Percentiles rank a stretch among this genome's conserved stretches.
These are phyloP conservation scores for Tubosaeta sp. DNA, from an alignment of 768 basidiomycete genomes.

Conservation along the genomic window DNA sequence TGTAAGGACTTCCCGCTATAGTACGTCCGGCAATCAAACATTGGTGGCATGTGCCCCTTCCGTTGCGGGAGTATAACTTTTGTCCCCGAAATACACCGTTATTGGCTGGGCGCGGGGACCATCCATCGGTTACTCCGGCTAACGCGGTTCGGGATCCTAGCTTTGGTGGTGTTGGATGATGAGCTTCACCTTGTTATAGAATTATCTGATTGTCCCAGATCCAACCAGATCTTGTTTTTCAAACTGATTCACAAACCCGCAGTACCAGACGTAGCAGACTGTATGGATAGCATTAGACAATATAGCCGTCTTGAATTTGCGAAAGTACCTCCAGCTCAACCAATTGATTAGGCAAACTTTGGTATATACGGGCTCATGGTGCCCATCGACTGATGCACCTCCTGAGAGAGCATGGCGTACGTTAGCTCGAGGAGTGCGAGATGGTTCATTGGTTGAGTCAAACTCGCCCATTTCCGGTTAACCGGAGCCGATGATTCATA, in stretches of 20 bases:
- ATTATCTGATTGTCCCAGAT: neutral
- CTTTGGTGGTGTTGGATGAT: neutral
- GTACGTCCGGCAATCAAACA: neutral
- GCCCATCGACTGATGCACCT: neutral
- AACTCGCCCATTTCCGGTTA: neutral
- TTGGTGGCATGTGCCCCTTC: neutral
- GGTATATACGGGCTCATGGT: neutral
- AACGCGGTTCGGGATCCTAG: neutral
- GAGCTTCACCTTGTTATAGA: neutral
- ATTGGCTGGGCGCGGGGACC: neutral
- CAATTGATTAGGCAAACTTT: neutral
- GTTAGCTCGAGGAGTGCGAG: neutral
- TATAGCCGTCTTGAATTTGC: neutral
- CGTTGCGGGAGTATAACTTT: neutral
- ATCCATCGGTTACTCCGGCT: neutral
- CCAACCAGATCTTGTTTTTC: neutral
- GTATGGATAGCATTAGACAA: neutral
- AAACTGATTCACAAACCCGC: neutral
- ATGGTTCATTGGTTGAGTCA: neutral
- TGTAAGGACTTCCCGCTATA: conserved; percentile 3
- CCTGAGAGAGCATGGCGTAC: neutral
- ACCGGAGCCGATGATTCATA: neutral
- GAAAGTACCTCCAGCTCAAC: neutral
- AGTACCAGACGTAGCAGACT: neutral
- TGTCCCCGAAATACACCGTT: neutral